phyloP scores from a whole-genome alignment of 805 yeast genomes.

The Candida glaebosa region DNA sequence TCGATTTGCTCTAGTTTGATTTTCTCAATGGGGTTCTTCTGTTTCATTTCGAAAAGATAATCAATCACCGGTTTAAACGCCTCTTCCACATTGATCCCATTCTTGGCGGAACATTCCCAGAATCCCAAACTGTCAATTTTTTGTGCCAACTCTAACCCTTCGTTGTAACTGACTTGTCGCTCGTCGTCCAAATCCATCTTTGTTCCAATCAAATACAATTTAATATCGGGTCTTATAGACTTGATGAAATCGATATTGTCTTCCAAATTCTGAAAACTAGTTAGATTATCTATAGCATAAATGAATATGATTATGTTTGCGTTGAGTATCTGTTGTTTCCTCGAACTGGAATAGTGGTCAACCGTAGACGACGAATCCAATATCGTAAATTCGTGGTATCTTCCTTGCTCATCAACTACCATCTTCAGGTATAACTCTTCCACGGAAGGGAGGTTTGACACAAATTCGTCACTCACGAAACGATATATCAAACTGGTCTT shows the following conservation, averaged over 20 bases:
- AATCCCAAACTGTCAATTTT: conserved; percentile 24
- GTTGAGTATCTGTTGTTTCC: conserved; percentile 26
- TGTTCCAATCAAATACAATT: conserved; percentile 28
- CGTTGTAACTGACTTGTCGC: conserved; percentile 26
- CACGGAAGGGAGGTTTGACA: conserved; percentile 16
- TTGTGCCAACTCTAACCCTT: conserved; percentile 27
- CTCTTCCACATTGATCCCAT: conserved; percentile 18
- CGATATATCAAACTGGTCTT: conserved; percentile 25
- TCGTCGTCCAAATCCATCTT: conserved; percentile 22
- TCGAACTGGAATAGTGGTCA: conserved; percentile 25
- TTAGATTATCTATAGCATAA: conserved; percentile 24
- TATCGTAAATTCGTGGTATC: conserved; percentile 25
- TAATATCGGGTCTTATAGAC: conserved; percentile 19
- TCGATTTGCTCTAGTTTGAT: neutral
- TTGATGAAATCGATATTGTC: conserved; percentile 24
- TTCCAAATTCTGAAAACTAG: conserved; percentile 26
- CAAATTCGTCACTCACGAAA: conserved; percentile 19
- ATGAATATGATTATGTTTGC: conserved; percentile 27
- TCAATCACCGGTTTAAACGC: conserved; percentile 26
- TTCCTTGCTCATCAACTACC: conserved; percentile 10
- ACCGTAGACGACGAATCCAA: conserved; percentile 25
- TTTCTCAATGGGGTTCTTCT: neutral
- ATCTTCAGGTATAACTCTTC: conserved; percentile 25
- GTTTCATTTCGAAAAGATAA: neutral
- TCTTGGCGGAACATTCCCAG: conserved; percentile 24